Evolutionary conservation across 2,329 filamentous ascomycete genomes (phyloP).

Genomic region (Sclerotinia nivalis): DNA sequence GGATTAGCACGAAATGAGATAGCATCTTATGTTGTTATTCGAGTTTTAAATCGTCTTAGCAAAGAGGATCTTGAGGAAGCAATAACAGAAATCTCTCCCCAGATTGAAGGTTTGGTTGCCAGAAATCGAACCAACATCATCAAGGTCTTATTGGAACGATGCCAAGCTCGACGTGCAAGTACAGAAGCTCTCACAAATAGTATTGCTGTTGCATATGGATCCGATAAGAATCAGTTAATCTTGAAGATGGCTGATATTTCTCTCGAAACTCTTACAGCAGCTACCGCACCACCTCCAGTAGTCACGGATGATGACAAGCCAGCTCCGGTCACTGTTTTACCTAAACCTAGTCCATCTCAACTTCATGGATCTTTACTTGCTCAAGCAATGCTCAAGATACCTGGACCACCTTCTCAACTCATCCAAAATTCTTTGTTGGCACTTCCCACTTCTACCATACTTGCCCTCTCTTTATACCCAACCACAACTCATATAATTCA

Average conservation of each 20-base stretch:
- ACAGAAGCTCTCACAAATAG: slow-evolving; percentile 54
- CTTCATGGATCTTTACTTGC: slow-evolving; percentile 82
- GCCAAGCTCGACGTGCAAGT: slow-evolving; percentile 64
- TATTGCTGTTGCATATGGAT: slow-evolving; percentile 56
- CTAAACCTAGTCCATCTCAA: slow-evolving; percentile 52
- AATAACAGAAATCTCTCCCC: slow-evolving; percentile 69
- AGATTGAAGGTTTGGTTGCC: slow-evolving; percentile 71
- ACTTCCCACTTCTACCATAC: slow-evolving; percentile 55
- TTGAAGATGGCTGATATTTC: slow-evolving; percentile 61
- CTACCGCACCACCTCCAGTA: slow-evolving; percentile 38
- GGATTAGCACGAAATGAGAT: slow-evolving; percentile 86
- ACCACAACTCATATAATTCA: slow-evolving; percentile 64
- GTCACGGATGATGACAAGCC: slow-evolving; percentile 30
- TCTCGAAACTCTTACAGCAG: slow-evolving; percentile 47
- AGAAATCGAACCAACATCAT: slow-evolving; percentile 77
- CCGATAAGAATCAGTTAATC: slow-evolving; percentile 52
- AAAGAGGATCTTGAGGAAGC: slow-evolving; percentile 81
- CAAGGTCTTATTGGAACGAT: slow-evolving; percentile 80
- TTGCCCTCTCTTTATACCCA: slow-evolving; percentile 59
- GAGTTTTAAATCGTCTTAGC: slow-evolving; percentile 78
- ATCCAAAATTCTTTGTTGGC: slow-evolving; percentile 72
- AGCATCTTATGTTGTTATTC: slow-evolving; percentile 82
- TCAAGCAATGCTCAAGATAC: slow-evolving; percentile 73
- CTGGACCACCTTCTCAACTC: slow-evolving; percentile 66
- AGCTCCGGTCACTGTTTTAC: slow-evolving; percentile 35